Conservation (phyloP, 2,329 filamentous ascomycete species). For the Trichophyton simii region DNA sequence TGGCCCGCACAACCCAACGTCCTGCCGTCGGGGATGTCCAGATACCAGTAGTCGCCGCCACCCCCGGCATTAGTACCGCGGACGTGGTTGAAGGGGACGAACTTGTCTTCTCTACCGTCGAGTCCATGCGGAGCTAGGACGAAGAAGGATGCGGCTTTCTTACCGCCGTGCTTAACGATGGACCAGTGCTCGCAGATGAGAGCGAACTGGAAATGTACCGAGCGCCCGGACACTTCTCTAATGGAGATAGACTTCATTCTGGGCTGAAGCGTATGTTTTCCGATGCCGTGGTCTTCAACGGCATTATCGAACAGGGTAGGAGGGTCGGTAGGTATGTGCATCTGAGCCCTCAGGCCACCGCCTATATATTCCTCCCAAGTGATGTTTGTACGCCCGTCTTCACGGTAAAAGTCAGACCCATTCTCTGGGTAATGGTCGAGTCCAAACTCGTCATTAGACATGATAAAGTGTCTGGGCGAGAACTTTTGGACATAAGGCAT, state of each 20-base stretch:
- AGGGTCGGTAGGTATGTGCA: conserved; percentile 28
- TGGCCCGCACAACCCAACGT: conserved; percentile 59
- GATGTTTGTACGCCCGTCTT: conserved; percentile 50
- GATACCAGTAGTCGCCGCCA: conserved; percentile 72
- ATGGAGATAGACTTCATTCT: conserved; percentile 48
- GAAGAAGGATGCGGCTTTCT: conserved; percentile 55
- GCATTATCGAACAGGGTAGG: conserved; percentile 37
- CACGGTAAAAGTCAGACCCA: conserved; percentile 52
- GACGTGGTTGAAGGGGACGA: conserved; percentile 51
- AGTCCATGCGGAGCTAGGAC: conserved; percentile 54
- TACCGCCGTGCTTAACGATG: conserved; percentile 49
- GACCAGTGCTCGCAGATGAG: conserved; percentile 76
- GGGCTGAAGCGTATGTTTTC: conserved; percentile 50
- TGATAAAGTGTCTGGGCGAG: conserved; percentile 47
- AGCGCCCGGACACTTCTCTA: conserved; percentile 35
- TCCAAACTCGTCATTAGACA: conserved; percentile 69
- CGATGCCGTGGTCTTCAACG: conserved; percentile 40
- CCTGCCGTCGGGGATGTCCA: conserved; percentile 52
- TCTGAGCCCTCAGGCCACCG: conserved; percentile 41
- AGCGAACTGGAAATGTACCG: conserved; percentile 66
- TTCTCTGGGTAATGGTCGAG: conserved; percentile 66
- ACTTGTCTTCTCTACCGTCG: conserved; percentile 55
- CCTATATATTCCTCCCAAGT: conserved; percentile 74
- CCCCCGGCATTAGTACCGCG: conserved; percentile 34
- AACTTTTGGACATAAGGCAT: conserved; percentile 57